These are phyloP conservation scores for Erysimum cheiri DNA, from an alignment of 441 rosid genomes.

Conservation along the genomic window DNA sequence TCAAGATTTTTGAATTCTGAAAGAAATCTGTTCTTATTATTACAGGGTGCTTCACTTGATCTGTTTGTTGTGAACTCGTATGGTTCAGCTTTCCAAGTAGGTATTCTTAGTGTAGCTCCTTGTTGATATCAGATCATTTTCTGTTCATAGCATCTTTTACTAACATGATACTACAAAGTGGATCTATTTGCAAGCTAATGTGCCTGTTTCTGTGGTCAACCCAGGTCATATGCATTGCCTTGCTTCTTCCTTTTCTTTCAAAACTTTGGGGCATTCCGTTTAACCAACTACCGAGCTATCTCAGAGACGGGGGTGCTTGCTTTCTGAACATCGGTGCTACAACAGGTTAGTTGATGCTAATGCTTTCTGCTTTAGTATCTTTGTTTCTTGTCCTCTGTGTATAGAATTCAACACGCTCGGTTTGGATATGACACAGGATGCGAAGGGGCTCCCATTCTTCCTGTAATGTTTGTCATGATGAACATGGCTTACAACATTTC, in stretches of 20 bases:
- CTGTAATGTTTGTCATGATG: slow-evolving; percentile 72
- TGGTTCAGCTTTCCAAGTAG: slow-evolving; percentile 89
- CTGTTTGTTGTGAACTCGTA: slow-evolving; percentile 87
- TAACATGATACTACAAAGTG: background rate
- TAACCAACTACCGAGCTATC: slow-evolving; percentile 78
- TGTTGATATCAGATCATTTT: background rate
- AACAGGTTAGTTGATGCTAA: slow-evolving; percentile 54
- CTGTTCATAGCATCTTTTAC: slow-evolving; percentile 7
- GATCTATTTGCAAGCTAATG: slow-evolving; percentile 23
- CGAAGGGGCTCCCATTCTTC: slow-evolving; percentile 90
- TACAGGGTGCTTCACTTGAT: slow-evolving; percentile 88
- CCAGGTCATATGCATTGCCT: slow-evolving; percentile 77
- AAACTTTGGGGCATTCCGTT: slow-evolving; percentile 95
- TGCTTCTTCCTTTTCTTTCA: slow-evolving; percentile 91
- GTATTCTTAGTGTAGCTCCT: slow-evolving; percentile 36
- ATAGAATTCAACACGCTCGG: slow-evolving; percentile 19
- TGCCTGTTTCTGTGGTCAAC: slow-evolving; percentile 34
- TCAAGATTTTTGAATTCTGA: slow-evolving; percentile 10
- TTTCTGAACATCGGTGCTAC: slow-evolving; percentile 73
- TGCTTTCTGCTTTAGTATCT: slow-evolving; percentile 10
- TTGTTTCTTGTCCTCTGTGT: background rate
- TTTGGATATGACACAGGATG: slow-evolving; percentile 66
- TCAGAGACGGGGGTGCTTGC: slow-evolving; percentile 89
- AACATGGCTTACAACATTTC: slow-evolving; percentile 94
- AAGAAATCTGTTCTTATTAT: slow-evolving; percentile 15